These are phyloP conservation scores for Trypanosomatidae sp. DNA, from an alignment of 208 protist species.

Conservation along the genomic window DNA sequence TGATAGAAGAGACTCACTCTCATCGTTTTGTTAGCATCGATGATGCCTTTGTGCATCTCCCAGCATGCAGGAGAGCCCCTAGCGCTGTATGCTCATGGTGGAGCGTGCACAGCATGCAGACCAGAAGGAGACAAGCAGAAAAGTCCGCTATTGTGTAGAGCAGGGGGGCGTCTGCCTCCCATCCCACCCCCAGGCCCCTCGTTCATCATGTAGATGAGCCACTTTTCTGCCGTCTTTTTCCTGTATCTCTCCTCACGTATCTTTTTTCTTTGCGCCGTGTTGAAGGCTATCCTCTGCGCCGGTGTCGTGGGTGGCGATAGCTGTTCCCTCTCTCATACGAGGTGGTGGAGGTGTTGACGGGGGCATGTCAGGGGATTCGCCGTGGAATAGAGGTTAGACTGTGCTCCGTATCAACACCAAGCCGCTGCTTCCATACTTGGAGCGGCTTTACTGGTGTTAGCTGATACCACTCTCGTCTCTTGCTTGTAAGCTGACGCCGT, in stretches of 20 bases:
- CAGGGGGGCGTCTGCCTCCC: not conserved
- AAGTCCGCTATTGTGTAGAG: not conserved
- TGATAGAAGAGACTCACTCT: not conserved
- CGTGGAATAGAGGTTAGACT: not conserved
- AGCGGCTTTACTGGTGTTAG: not conserved
- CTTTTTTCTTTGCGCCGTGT: not conserved
- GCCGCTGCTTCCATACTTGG: no score
- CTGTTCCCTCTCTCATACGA: not conserved
- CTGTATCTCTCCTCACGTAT: not conserved
- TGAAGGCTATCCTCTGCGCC: not conserved
- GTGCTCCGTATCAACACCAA: not conserved
- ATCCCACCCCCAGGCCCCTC: not conserved
- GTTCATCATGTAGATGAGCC: not conserved
- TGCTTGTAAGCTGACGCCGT: not conserved
- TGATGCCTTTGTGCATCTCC: not conserved
- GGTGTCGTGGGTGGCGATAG: not conserved
- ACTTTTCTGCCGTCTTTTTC: not conserved
- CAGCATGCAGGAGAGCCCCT: not conserved
- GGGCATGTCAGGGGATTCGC: not conserved
- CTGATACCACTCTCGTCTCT: not conserved
- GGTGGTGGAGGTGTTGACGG: not conserved
- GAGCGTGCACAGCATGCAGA: no score
- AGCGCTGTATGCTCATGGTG: not conserved
- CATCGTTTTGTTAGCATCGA: not conserved
- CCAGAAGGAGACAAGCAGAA: not conserved